Evolutionary conservation across 306 rosid species (phyloP), one percentile per base, ranked within the genome.

Genomic region (Abrus pulchellus): DNA sequence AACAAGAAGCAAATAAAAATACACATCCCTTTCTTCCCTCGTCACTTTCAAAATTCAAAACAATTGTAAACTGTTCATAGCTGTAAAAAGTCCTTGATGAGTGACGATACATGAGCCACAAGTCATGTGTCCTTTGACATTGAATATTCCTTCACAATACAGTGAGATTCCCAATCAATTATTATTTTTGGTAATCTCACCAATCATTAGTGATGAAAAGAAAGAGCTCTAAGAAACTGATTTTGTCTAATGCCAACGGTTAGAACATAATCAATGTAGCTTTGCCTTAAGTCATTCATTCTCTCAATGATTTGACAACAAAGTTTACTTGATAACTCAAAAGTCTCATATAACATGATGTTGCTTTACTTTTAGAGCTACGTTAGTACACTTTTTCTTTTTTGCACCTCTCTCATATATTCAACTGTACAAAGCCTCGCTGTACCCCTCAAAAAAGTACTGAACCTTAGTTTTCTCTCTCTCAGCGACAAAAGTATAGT

Each of bases 161-260:
- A 78, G 75, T 83, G 75, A 68, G 55, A 68, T 87, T 83, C 47
- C 47, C 29, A 33, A 14, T 64, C 33, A 38, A n/a, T 6, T 36
- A 36, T 36, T 34, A 1, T 62, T 13, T 3, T 7, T 45, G 12
- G 45, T 63, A 36, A 63, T 63, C 2, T 72, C 74, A 38, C 83
- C 77, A 75, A 75, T 84, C 84, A 72, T 72, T 75, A 67, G 49
- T 83, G 49, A 33, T 69, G 52, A 60, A 52, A 64, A 49, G 47
- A 7, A 12, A 0, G 6, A 29, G 2, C 12, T 14, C 20, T 56
- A 33, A 30, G 41, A 20, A 8, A 44, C 56, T 55, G 11, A 55
- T 67, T 77, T 50, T 65, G 13, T 2, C 32, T 32, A 53, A 65
- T 4, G 65, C 74, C 28, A 52, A 77, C 64, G 56, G 48, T 56